phyloP scores from a whole-genome alignment of 257 asterid species.

The Ajuga chamaepitys region DNA sequence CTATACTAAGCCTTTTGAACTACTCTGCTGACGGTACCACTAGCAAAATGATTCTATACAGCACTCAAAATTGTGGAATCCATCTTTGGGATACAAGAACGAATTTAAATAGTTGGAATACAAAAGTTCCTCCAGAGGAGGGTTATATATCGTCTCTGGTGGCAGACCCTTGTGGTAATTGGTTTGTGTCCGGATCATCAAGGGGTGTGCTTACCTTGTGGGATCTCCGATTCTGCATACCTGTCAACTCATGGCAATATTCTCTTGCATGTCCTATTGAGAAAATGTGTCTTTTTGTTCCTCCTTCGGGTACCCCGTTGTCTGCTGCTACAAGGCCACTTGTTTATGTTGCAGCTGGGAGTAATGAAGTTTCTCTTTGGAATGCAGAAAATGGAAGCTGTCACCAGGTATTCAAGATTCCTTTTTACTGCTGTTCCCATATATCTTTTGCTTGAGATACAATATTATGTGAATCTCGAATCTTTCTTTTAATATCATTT shows the following conservation, averaged over 20 bases:
- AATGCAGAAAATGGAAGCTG: slow-evolving; percentile 98
- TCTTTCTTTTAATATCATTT: not conserved
- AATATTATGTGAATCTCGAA: not conserved
- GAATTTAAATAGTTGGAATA: slow-evolving; percentile 63
- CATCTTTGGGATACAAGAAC: slow-evolving; percentile 92
- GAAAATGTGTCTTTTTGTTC: slow-evolving; percentile 87
- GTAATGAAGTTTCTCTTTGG: slow-evolving; percentile 97
- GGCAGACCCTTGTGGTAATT: slow-evolving; percentile 92
- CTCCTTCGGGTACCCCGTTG: slow-evolving; percentile 76
- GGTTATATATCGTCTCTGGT: slow-evolving; percentile 85
- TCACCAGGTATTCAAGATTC: slow-evolving; percentile 65
- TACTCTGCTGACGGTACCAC: slow-evolving; percentile 65
- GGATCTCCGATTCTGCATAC: slow-evolving; percentile 97
- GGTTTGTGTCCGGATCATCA: slow-evolving; percentile 98
- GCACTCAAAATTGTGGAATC: slow-evolving; percentile 88
- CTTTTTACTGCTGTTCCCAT: not conserved
- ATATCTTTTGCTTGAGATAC: not conserved
- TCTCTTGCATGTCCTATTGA: slow-evolving; percentile 79
- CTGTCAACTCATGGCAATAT: slow-evolving; percentile 93
- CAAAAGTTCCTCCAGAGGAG: slow-evolving; percentile 79
- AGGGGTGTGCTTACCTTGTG: slow-evolving; percentile 95
- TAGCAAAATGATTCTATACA: slow-evolving; percentile 66
- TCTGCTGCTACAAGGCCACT: slow-evolving; percentile 87
- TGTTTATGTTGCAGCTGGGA: slow-evolving; percentile 94
- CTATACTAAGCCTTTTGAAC: slow-evolving; percentile 77